Evolutionary conservation across 2,329 filamentous ascomycete genomes (phyloP).

Genomic region (Colletotrichum sp.): DNA sequence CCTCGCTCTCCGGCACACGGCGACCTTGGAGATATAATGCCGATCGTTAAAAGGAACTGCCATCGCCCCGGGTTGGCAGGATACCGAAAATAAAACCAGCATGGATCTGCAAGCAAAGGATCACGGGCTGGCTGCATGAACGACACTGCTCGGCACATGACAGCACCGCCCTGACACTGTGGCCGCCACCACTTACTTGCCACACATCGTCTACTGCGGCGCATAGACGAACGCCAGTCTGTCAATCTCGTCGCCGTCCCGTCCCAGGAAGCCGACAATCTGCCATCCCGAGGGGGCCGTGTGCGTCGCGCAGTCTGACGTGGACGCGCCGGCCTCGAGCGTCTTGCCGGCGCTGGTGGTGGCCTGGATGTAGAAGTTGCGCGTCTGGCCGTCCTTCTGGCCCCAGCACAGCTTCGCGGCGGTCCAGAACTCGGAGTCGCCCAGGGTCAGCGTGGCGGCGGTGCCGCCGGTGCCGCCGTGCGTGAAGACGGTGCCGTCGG

Average conservation of each 20-base stretch:
- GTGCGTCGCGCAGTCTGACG: constrained; percentile 50
- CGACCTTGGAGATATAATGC: background rate
- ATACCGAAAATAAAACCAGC: background rate
- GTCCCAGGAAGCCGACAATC: constrained; percentile 59
- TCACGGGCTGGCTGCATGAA: background rate
- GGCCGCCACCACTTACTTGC: background rate
- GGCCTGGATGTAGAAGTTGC: constrained; percentile 61
- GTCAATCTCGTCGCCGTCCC: constrained; percentile 60
- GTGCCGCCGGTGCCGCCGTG: constrained; percentile 62
- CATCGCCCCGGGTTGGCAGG: background rate
- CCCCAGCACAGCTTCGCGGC: constrained; percentile 56
- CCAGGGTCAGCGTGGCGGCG: constrained; percentile 46
- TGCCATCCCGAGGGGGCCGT: constrained; percentile 54
- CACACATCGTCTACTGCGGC: constrained; percentile 4
- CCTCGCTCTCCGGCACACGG: background rate
- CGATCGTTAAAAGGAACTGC: background rate
- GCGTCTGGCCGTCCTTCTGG: constrained; percentile 47
- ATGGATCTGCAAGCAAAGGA: background rate
- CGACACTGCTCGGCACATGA: background rate
- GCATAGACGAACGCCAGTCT: constrained; percentile 55
- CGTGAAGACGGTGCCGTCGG: constrained; percentile 50
- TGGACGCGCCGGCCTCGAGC: constrained; percentile 48
- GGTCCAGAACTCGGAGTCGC: constrained; percentile 51
- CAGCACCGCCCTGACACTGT: background rate
- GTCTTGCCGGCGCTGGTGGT: constrained; percentile 54